These are phyloP conservation scores for Candida alai DNA, from an alignment of 805 yeast genomes.

Conservation along the genomic window DNA sequence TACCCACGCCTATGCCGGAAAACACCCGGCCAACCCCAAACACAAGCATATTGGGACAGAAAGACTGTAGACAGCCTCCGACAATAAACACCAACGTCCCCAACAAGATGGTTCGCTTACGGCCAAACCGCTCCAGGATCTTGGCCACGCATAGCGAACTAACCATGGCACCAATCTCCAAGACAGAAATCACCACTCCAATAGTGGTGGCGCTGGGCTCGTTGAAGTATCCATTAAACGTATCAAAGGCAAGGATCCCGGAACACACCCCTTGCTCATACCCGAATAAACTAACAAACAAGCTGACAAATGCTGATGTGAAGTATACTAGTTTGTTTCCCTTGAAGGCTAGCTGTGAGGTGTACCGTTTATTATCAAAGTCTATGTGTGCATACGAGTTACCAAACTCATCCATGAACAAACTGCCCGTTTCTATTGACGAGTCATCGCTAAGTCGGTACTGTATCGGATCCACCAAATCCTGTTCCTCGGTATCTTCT, in stretches of 20 bases:
- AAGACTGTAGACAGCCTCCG: conserved; percentile 75
- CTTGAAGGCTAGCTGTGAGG: conserved; percentile 29
- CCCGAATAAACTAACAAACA: conserved; percentile 39
- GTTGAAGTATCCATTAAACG: conserved; percentile 66
- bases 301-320: conserved; percentile 43
- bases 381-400: conserved; percentile 33
- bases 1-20: conserved; percentile 70
- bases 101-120: conserved; percentile 71
- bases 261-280: conserved; percentile 79
- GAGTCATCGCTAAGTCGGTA: conserved; percentile 13
- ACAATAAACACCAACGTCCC: conserved; percentile 76
- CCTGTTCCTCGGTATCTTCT: too few relatives aligned
- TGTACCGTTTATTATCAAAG: conserved; percentile 32
- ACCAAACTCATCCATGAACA: conserved; percentile 27
- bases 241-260: conserved; percentile 72
- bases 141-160: conserved; percentile 77
- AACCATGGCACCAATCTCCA: conserved; percentile 83
- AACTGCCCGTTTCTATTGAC: conserved; percentile 13
- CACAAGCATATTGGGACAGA: conserved; percentile 48
- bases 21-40: conserved; percentile 75
- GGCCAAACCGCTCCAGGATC: conserved; percentile 73
- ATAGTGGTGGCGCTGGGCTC: conserved; percentile 70
- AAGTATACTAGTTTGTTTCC: conserved; percentile 39
- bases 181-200: conserved; percentile 84
- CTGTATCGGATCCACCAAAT: too few relatives aligned